A percentile compares a stretch with the other conserved stretches of the same genome.
Evolutionary conservation across 192 early-diverging fungal genomes (phyloP).

Genomic region (Linnemannia elongata): DNA sequence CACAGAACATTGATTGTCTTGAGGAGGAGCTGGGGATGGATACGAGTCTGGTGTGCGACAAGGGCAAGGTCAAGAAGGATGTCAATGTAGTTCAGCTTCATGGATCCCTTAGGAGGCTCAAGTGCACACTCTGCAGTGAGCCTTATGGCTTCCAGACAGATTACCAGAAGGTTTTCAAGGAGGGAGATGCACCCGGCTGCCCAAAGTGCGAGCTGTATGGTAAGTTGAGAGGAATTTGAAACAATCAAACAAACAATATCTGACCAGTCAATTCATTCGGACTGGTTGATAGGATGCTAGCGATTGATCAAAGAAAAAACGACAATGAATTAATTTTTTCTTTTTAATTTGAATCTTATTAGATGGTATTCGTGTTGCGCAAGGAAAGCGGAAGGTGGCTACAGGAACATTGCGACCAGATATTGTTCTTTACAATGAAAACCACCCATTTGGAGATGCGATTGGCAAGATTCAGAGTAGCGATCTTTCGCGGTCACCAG

Average conservation of each 20-base stretch:
- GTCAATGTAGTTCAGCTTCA: slow-evolving; percentile 91
- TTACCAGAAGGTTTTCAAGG: slow-evolving; percentile 72
- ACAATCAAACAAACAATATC: background rate
- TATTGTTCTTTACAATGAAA: slow-evolving; percentile 97
- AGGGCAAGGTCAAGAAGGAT: slow-evolving; percentile 62
- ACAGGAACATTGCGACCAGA: slow-evolving; percentile 89
- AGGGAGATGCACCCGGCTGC: slow-evolving; percentile 81
- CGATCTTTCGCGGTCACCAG: slow-evolving; percentile 74
- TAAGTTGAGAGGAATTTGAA: slow-evolving; percentile 11
- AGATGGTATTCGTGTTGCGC: slow-evolving; percentile 64
- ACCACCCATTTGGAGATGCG: slow-evolving; percentile 79
- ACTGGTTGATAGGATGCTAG: background rate
- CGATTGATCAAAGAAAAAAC: background rate
- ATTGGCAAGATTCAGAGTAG: slow-evolving; percentile 71
- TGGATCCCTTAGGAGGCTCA: slow-evolving; percentile 87
- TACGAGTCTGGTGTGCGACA: slow-evolving; percentile 58
- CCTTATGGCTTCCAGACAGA: slow-evolving; percentile 73
- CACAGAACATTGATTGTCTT: slow-evolving; percentile 97
- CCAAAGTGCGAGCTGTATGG: slow-evolving; percentile 63
- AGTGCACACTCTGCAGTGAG: slow-evolving; percentile 89
- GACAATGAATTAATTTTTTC: background rate
- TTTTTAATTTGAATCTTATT: background rate
- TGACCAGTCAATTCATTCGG: background rate
- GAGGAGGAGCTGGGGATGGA: slow-evolving; percentile 82
- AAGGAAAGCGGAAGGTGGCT: slow-evolving; percentile 83